These are phyloP conservation scores for Ceratobasidium sp. DNA, from an alignment of 1,284 basidiomycete species.

Conservation along the genomic window DNA sequence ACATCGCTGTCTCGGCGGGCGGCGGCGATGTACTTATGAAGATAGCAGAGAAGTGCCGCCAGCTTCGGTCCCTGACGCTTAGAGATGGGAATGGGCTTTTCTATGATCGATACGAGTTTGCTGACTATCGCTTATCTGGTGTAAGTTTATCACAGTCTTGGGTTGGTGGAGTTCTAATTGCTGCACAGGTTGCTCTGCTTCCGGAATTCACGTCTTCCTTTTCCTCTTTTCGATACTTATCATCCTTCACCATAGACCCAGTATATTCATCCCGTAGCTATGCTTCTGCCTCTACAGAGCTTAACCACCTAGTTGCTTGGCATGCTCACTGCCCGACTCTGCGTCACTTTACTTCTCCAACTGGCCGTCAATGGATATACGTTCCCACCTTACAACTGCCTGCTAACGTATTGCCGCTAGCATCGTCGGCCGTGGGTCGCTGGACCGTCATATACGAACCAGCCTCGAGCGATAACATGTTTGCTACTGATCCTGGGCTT, in stretches of 20 bases:
- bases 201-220: constrained; percentile 19
- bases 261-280: not conserved
- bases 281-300: not conserved
- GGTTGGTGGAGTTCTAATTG: not conserved
- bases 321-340: constrained; percentile 21
- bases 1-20: constrained; percentile 9
- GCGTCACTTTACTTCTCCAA: constrained; percentile 10
- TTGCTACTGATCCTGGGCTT: constrained; percentile 25
- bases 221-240: not conserved
- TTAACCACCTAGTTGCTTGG: constrained; percentile 2
- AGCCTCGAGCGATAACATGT: not conserved
- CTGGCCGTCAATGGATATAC: constrained; percentile 29
- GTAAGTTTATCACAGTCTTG: not conserved
- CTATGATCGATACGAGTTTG: constrained; percentile 6
- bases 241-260: constrained; percentile 14
- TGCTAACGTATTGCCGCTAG: too few species aligned
- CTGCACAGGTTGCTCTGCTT: not conserved
- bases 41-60: constrained; percentile 13
- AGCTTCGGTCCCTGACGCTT: constrained; percentile 15
- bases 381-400: not conserved
- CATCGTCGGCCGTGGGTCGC: not conserved
- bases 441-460: constrained; percentile 12
- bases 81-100: constrained; percentile 24
- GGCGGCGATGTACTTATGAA: not conserved
- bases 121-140: constrained; percentile 17